Conservation (phyloP, 257 asterid genomes). For the Gynochthodes officinalis region DNA sequence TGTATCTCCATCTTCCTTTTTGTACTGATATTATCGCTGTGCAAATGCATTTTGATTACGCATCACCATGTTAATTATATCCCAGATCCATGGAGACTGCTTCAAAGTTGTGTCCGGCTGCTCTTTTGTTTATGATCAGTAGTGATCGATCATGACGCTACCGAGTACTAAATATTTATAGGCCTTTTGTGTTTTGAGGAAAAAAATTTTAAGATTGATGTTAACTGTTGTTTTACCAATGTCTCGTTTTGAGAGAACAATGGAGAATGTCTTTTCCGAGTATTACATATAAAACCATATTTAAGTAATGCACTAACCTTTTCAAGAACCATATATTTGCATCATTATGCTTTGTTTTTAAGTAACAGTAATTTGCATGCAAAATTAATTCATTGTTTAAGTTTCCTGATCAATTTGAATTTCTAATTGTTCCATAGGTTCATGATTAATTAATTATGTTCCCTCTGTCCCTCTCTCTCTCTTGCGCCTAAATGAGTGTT, state of each 20-base stretch:
- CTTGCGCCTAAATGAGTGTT: no score
- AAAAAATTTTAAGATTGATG: neutral
- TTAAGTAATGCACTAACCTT: neutral
- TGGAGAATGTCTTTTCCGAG: neutral
- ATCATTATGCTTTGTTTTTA: constrained; percentile 18
- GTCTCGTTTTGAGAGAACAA: neutral
- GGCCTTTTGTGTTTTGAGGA: constrained; percentile 1
- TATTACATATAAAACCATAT: neutral
- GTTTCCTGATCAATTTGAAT: neutral
- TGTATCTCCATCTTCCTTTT: constrained; percentile 2
- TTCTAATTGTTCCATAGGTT: no score
- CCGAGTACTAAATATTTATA: neutral
- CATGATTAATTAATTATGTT: no score
- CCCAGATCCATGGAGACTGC: neutral
- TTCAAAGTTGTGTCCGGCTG: neutral
- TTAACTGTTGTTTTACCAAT: constrained; percentile 7
- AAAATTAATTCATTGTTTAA: neutral
- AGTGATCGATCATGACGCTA: neutral
- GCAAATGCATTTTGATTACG: neutral
- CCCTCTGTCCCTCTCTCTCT: no score
- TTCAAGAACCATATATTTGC: neutral
- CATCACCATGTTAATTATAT: neutral
- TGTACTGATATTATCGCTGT: neutral
- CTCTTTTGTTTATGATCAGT: neutral
- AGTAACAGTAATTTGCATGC: constrained; percentile 17